phyloP scores from a whole-genome alignment of 768 basidiomycete genomes.

The Suillus paluster region DNA sequence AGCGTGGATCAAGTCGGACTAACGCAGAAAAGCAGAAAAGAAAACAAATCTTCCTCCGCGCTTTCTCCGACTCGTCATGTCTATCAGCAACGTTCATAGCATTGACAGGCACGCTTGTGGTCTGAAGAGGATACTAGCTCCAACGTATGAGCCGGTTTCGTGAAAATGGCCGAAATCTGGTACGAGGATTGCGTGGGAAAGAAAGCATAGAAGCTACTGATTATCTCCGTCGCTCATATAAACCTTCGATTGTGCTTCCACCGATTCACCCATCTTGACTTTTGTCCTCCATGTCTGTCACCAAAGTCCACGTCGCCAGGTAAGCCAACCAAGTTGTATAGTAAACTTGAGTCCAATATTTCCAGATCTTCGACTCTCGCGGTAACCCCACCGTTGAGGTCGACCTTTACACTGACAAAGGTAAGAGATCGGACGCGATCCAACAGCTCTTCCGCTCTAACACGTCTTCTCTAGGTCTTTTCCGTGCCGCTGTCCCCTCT shows the following conservation, averaged over 20 bases:
- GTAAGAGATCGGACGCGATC: constrained; percentile 43
- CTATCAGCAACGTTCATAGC: constrained; percentile 9
- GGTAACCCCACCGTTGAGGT: constrained; percentile 98
- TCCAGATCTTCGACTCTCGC: constrained; percentile 98
- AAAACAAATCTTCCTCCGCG: constrained; percentile 8
- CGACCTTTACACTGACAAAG: constrained; percentile 86
- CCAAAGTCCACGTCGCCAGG: constrained; percentile 92
- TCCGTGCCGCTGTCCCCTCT: constrained; percentile 94
- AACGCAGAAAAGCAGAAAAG: constrained; percentile 20
- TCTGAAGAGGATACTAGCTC: constrained; percentile 16
- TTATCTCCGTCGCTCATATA: constrained; percentile 8
- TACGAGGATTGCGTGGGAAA: constrained; percentile 41
- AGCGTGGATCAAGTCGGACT: constrained; percentile 10
- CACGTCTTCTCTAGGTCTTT: constrained; percentile 64
- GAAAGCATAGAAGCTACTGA: constrained; percentile 13
- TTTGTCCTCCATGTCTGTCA: constrained; percentile 80
- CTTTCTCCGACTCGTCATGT: constrained; percentile 11
- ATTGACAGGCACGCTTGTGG: constrained; percentile 11
- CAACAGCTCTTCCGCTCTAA: constrained; percentile 8
- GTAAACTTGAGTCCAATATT: constrained; percentile 18
- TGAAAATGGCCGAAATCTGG: constrained; percentile 10
- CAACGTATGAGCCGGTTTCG: constrained; percentile 1
- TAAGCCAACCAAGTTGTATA: constrained; percentile 34
- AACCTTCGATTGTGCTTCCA: constrained; percentile 3
- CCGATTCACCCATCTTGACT: constrained; percentile 19